These are phyloP conservation scores for Ammopiptanthus mongolicus DNA, from an alignment of 306 rosid species.

Conservation along the genomic window DNA sequence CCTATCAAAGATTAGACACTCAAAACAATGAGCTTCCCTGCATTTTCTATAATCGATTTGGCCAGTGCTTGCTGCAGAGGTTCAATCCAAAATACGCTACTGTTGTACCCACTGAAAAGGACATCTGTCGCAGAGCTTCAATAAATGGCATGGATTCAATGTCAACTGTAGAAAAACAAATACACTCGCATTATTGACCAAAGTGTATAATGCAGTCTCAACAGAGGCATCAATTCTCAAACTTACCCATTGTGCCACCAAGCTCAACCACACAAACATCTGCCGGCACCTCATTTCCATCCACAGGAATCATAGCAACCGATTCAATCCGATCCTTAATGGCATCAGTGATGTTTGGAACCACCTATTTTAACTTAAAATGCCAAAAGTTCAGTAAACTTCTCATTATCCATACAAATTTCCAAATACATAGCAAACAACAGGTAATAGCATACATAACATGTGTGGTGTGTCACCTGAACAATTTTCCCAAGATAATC, in stretches of 20 bases:
- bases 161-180: conserved; percentile 57
- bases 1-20: conserved; percentile 11
- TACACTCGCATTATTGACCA: neutral
- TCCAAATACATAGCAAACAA: neutral
- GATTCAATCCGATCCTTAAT: conserved; percentile 75
- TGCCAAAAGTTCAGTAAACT: conserved; percentile 2
- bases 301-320: conserved; percentile 81
- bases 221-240: neutral
- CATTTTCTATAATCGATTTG: no score
- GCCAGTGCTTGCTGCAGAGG: no score
- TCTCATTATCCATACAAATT: neutral
- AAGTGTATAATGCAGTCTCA: neutral
- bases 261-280: conserved; percentile 98
- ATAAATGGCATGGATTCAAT: conserved; percentile 99
- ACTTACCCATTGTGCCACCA: conserved; percentile 95
- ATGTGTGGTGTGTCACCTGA: conserved; percentile 56
- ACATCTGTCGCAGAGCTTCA: conserved; percentile 86
- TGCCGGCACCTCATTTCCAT: conserved; percentile 82
- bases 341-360: conserved; percentile 96
- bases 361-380: conserved; percentile 64
- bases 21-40: conserved; percentile 61
- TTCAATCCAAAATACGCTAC: neutral
- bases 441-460: neutral
- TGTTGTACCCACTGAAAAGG: conserved; percentile 82
- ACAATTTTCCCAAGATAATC: conserved; percentile 97